Evolutionary conservation across 106 monocot species (phyloP), one percentile per base, ranked within the genome.

Genomic region (Xerophyta viscosa): DNA sequence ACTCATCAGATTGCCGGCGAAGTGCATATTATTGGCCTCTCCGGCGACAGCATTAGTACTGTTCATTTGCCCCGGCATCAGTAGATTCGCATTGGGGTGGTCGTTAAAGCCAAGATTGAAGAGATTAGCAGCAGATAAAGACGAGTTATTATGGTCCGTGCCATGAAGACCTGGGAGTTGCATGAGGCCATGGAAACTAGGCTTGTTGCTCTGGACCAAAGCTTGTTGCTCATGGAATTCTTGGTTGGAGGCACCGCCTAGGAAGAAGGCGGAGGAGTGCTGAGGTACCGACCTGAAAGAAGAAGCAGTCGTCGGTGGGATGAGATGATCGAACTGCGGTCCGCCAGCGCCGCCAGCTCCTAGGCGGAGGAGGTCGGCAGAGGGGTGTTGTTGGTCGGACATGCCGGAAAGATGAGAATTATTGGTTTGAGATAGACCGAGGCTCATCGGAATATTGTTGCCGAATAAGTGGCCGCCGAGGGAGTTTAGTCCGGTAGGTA

Each of bases 91-190:
- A 37, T 58, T 73, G n/a, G 61, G 62, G 30, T 31, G 39, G 42
- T 74, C 61, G 64, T 75, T 76, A 71, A 76, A 82, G 30, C 77
- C 44, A 8, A 87, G 66, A 15, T 49, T 63, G 56, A 70, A 70
- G 25, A 63, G 55, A 33, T 63, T 48, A 31, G 55, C 19, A 12
- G 45, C 48, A 39, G 58, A 22, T 6, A 41, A 41, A 19, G 57
- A 37, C 33, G 55, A 8, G 1, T 36, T 20, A 20, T 41, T 45
- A n/a, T 20, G 20, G 13, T 46, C 2, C n/a, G n/a, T 29, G 18
- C 21, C 25, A 48, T 71, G 71, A 43, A 64, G 51, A 14, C 65
- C 46, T 5, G 64, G 60, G 17, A 65, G 59, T 2, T 72, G 72
- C 58, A 65, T 58, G 23, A 72, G 29, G 21, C 72, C 65, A 29